These are phyloP conservation scores for Trifolium dubium DNA, from an alignment of 306 rosid genomes.

Conservation along the genomic window DNA sequence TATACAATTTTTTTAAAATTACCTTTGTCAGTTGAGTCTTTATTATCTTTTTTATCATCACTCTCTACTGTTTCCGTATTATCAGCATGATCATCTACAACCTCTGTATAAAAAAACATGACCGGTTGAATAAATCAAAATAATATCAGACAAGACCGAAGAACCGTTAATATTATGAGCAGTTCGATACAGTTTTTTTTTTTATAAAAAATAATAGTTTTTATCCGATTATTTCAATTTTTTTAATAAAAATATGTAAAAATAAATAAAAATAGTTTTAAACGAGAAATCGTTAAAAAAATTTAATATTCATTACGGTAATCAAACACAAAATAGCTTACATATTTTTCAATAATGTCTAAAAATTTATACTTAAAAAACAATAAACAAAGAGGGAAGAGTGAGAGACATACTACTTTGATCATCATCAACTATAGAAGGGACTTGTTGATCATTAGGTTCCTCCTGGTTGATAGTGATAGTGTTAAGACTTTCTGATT, in stretches of 20 bases:
- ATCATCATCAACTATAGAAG: slow-evolving; percentile 37
- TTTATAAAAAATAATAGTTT: too few relatives aligned
- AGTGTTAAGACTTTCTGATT: slow-evolving; percentile 17
- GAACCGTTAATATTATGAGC: too few relatives aligned
- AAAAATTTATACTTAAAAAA: too few relatives aligned
- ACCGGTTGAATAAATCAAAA: neutral
- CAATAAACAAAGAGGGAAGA: neutral
- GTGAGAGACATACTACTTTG: slow-evolving; percentile 44
- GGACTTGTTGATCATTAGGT: slow-evolving; percentile 25
- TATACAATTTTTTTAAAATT: neutral
- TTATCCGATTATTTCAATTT: too few relatives aligned
- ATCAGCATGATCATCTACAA: slow-evolving; percentile 46
- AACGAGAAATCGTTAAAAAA: too few relatives aligned
- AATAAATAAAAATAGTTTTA: too few relatives aligned
- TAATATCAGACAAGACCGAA: neutral
- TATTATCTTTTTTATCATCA: slow-evolving; percentile 39
- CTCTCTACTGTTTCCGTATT: slow-evolving; percentile 43
- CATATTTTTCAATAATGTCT: too few relatives aligned
- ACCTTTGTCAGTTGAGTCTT: slow-evolving; percentile 58
- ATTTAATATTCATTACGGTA: too few relatives aligned
- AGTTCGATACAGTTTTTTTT: too few relatives aligned
- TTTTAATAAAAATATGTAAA: too few relatives aligned
- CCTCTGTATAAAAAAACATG: slow-evolving; percentile 45
- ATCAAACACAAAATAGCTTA: neutral
- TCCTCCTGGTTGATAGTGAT: slow-evolving; percentile 38